A percentile compares a stretch with the other conserved stretches of the same genome.
phyloP scores from a whole-genome alignment of 2,329 filamentous ascomycete genomes.

The Ciborinia camelliae region DNA sequence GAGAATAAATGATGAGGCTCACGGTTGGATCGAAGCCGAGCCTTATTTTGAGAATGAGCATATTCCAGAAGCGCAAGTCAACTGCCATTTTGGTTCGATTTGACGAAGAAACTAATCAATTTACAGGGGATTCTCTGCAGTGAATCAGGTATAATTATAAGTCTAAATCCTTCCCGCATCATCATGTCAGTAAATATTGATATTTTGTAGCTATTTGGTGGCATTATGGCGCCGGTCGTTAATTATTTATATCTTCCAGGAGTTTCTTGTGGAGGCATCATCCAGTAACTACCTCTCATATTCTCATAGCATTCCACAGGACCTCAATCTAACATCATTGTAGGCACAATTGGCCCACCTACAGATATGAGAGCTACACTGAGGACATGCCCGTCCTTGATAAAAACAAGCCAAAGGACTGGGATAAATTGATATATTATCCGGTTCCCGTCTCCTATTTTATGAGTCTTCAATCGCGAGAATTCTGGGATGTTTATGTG shows the following conservation, averaged over 20 bases:
- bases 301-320: not conserved
- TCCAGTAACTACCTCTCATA: not conserved
- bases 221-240: not conserved
- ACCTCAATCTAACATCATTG: not conserved
- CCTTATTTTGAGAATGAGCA: conserved; percentile 3
- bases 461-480: not conserved
- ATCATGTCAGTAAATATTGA: not conserved
- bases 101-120: not conserved
- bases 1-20: not conserved
- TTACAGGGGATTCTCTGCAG: not conserved
- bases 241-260: not conserved
- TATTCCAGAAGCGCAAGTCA: conserved; percentile 7
- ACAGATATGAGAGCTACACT: not conserved
- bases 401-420: not conserved
- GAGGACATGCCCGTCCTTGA: not conserved
- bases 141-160: not conserved
- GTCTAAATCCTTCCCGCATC: not conserved
- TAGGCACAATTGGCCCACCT: conserved; percentile 1
- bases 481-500: conserved; percentile 3
- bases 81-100: not conserved
- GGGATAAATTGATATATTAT: not conserved
- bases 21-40: not conserved
- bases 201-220: not conserved
- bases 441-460: conserved; percentile 2
- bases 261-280: not conserved